These are phyloP conservation scores for Nicotiana noctiflora DNA, from an alignment of 257 asterid genomes.

Conservation along the genomic window DNA sequence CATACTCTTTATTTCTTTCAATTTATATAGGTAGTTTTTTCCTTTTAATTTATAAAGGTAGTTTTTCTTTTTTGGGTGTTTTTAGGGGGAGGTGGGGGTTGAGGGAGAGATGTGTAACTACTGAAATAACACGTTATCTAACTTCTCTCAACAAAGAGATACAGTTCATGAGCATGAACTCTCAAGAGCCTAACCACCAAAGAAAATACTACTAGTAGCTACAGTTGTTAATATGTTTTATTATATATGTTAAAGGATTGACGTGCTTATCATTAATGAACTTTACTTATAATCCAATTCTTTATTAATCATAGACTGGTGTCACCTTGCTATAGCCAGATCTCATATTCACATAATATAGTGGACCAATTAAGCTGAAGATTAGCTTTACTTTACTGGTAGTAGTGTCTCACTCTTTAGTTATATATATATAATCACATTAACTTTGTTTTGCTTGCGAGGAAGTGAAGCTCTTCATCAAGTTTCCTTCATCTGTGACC, in stretches of 20 bases:
- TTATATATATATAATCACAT: neutral
- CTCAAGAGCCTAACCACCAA: neutral
- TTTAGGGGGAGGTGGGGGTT: too few species aligned
- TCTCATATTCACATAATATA: slow-evolving; percentile 4
- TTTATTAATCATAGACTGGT: slow-evolving; percentile 3
- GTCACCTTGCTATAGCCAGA: neutral
- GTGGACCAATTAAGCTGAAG: neutral
- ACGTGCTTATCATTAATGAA: slow-evolving; percentile 8
- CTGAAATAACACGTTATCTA: neutral
- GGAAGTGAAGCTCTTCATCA: slow-evolving; percentile 1
- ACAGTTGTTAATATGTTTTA: neutral
- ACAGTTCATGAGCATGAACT: neutral
- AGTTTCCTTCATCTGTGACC: neutral
- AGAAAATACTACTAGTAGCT: neutral
- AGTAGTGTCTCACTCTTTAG: neutral
- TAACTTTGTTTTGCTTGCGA: neutral
- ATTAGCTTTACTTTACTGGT: neutral
- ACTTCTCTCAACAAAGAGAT: neutral
- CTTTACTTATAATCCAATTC: slow-evolving; percentile 1
- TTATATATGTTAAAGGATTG: neutral
- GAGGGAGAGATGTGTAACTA: too few species aligned
- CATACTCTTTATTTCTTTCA: too few species aligned
- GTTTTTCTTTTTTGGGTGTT: too few species aligned
- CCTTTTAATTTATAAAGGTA: too few species aligned
- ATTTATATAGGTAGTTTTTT: too few species aligned